Base-by-base conservation (phyloP, 176 grass and related monocot species). In the Musa schizocarpa region DNA sequence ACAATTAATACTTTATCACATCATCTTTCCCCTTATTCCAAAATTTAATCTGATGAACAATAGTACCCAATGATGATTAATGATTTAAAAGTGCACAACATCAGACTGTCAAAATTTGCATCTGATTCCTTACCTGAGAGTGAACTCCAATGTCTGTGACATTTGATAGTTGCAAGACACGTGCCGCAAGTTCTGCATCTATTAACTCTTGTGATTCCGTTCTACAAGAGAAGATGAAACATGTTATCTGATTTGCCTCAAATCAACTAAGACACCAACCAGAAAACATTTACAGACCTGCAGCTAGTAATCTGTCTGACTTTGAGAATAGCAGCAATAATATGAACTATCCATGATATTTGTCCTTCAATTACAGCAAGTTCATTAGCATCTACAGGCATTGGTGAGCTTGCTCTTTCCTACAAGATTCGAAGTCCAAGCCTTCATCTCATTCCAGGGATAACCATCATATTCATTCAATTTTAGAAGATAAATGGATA, bases 311-410 rank as follows among this genome's bases (percentile, higher is more conserved):
- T 86, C 76, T 95, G 96, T 77, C 88, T 91, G 76, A 88, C 80
- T 80, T 99, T 99, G 55, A 99, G 78, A 89, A 99, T 89, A 74
- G 96, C 88, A 77, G 88, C 91, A 84, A 99, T 89, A 72, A 99
- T 92, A 86, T 99, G 88, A 79, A 99, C 86, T 29, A 99, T 86
- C 96, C 96, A 99, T 84, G 96, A 75, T 80, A 99, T 87, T 73
- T 92, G 96, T 17, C 91, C 96, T 92, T 99, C 96, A 84, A 99
- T 95, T 50, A 94, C 84, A 72, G 85, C 82, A 62, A 99, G 83
- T 68, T 99, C 85, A 81, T 82, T 78, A 54, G 74, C 71, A 77
- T 99, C 91, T 81, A 91, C 86, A 80, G 88, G 27, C 83, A 80
- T 79, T 50, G 82, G 88, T 69, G 86, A 83, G 82, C 90, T 91